Evolutionary conservation across 257 asterid genomes (phyloP), one percentile per base, ranked within the genome.

Genomic region (Linaria vulgaris): DNA sequence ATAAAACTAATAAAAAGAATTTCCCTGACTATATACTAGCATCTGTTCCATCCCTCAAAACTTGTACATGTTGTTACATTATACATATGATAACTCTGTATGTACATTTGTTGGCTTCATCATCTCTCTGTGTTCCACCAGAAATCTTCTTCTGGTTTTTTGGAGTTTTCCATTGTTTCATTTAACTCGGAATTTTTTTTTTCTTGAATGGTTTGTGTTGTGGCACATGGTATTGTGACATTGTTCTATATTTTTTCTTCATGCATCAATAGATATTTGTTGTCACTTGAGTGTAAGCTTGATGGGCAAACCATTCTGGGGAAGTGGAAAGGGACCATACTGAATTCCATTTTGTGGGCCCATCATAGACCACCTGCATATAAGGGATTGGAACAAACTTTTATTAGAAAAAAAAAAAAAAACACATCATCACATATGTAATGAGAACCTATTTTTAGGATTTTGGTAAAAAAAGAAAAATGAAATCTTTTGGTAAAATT

Each of bases 301-400:
- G 62, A 91, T 86, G 45, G 98, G 98, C 81, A 88, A 66, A n/a
- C 98, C 98, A 82, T 87, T 86, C 74, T 83, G 88, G 76, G 98
- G 98, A 80, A 91, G 96, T 30, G 96, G 88, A 81, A 91, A 91
- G 50, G 98, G 98, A 17, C 96, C 96, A 83, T 91, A 91, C 78
- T 88, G 95, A 67, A 91, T 88, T 41, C 90, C 96, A 81, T 82
- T 85, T 43, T 86, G 95, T 79, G 95, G 92, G 75, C 87, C 96
- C 85, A 82, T 70, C 80, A 82, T 58, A 77, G 87, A 78, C 96
- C 96, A 91, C 78, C 98, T 91, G 90, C 82, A 79, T 59, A n/a
- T 66, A 5, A 44, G 56, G 49, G 45, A 70, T 50, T 47, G 23
- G 60, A 61, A 64, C 62, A 72, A 70, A 74, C 20, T 49, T 41